A percentile compares a stretch with the other conserved stretches of the same genome.
phyloP scores from a whole-genome alignment of 2,329 filamentous ascomycete genomes.

The Calonectria montana region DNA sequence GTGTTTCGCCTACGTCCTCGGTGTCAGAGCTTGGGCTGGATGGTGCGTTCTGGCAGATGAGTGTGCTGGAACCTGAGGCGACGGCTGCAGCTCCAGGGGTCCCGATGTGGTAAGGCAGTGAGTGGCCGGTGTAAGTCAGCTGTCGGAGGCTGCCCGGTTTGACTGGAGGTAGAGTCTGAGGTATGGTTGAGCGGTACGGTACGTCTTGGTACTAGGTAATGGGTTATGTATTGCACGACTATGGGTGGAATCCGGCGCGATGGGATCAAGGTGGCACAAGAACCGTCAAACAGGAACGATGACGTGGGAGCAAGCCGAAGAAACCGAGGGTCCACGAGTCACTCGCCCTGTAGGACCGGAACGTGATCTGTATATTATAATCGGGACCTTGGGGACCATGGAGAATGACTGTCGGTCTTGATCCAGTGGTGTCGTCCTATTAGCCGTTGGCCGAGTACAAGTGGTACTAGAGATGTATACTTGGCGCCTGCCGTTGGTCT shows the following conservation, averaged over 20 bases:
- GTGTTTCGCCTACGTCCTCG: constrained; percentile 13
- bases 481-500: background rate
- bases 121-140: constrained; percentile 32
- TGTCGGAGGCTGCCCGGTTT: constrained; percentile 7
- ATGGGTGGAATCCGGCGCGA: background rate
- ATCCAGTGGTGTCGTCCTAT: constrained; percentile 11
- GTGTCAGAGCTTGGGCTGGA: constrained; percentile 21
- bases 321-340: background rate
- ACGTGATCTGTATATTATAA: constrained; percentile 11
- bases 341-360: background rate
- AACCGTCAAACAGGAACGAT: background rate
- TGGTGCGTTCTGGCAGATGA: constrained; percentile 20
- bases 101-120: constrained; percentile 5
- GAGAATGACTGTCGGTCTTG: background rate
- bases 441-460: background rate
- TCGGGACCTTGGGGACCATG: background rate
- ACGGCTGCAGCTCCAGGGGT: constrained; percentile 16
- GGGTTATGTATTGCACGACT: background rate
- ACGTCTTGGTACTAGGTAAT: background rate
- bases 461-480: background rate
- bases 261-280: background rate
- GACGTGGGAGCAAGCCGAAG: background rate
- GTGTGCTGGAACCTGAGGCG: constrained; percentile 21
- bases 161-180: background rate
- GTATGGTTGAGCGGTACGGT: background rate